Evolutionary conservation across 2,329 filamentous ascomycete species (phyloP).

Genomic region (Sporothrix dimorphospora): DNA sequence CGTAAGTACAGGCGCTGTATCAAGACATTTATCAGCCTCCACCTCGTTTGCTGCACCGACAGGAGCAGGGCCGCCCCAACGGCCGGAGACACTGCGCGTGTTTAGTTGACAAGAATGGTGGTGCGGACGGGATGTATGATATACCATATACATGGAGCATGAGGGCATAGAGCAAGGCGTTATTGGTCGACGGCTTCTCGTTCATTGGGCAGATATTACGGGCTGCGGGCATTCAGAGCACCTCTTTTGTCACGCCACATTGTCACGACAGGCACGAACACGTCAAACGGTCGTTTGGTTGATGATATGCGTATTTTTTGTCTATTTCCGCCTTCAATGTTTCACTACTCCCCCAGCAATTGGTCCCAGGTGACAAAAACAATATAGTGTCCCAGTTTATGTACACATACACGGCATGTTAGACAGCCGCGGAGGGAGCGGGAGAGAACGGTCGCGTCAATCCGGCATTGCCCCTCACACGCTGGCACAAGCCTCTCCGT

Average conservation of each 20-base stretch:
- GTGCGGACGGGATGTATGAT: not conserved
- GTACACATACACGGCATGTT: conserved; percentile 27
- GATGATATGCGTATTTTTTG: not conserved
- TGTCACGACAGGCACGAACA: not conserved
- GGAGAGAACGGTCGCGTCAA: not conserved
- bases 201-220: not conserved
- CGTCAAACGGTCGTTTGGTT: not conserved
- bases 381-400: conserved; percentile 17
- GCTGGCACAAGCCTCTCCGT: conserved; percentile 13
- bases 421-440: not conserved
- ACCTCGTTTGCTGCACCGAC: not conserved
- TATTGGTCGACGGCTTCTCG: too few relatives aligned
- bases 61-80: not conserved
- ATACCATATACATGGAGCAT: not conserved
- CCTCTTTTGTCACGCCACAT: not conserved
- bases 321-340: conserved; percentile 4
- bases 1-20: not conserved
- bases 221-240: not conserved
- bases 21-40: not conserved
- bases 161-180: not conserved
- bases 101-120: not conserved
- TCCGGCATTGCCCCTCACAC: not conserved
- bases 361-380: not conserved
- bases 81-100: not conserved
- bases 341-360: not conserved